Evolutionary conservation across 2,329 filamentous ascomycete species (phyloP), one percentile per base, ranked within the genome.

Genomic region (Cladophialophora yegresii): DNA sequence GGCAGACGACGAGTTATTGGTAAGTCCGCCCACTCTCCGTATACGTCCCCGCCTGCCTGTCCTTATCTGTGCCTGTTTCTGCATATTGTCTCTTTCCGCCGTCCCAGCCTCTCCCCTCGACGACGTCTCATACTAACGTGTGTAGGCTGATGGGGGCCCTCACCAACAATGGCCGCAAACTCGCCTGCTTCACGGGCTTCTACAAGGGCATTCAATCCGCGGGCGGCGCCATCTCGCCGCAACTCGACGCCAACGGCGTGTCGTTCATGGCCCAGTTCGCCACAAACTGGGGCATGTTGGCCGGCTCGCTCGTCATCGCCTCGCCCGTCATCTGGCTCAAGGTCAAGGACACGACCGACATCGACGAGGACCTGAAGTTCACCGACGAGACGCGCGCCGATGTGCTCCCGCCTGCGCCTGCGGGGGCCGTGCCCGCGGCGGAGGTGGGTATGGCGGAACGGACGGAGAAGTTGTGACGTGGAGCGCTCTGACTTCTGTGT

Each of bases 1-100:
- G 92, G 89, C 93, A 98, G 81, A 93, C 92, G 0, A 87, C 83
- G 72, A 88, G 93, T 56, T 97, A 98, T 82, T 97, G 93, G 93
- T 84, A 75, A 71, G 81, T 51, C n/a, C n/a, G n/a, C n/a, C n/a
- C n/a, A n/a, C n/a, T n/a, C n/a, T n/a, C n/a, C n/a, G n/a, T n/a
- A n/a, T n/a, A n/a, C n/a, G n/a, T n/a, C n/a, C n/a, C n/a, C n/a
- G n/a, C n/a, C n/a, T n/a, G n/a, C n/a, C n/a, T n/a, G n/a, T n/a
- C n/a, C n/a, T n/a, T n/a, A n/a, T n/a, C n/a, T n/a, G n/a, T n/a
- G n/a, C n/a, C n/a, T n/a, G n/a, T n/a, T n/a, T n/a, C n/a, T n/a
- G n/a, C n/a, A n/a, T n/a, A n/a, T n/a, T n/a, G n/a, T n/a, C n/a
- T n/a, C n/a, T n/a, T n/a, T n/a, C n/a, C n/a, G n/a, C n/a, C n/a